A percentile compares a stretch with the other conserved stretches of the same genome.
phyloP scores from a whole-genome alignment of 1,284 basidiomycete species.

The Marasmius sp. region DNA sequence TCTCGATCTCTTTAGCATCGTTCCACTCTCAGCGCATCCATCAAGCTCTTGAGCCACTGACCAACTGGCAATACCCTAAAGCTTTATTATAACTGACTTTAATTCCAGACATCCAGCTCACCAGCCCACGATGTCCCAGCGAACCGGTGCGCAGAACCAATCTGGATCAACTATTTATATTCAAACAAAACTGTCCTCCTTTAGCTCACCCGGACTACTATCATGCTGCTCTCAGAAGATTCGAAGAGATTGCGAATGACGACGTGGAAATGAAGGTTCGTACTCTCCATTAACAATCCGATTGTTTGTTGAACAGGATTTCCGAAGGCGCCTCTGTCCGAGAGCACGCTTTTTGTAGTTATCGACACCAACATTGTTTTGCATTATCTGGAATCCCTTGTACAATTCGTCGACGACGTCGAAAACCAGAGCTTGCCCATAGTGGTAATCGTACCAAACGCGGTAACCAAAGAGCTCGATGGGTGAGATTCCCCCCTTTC shows the following conservation, averaged over 20 bases:
- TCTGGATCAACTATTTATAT: too few relatives aligned
- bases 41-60: too few relatives aligned
- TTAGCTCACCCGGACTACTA: not conserved
- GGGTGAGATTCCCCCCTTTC: slow-evolving; percentile 40
- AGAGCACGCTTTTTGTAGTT: slow-evolving; percentile 49
- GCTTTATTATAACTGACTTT: too few relatives aligned
- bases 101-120: too few relatives aligned
- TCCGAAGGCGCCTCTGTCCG: slow-evolving; percentile 37
- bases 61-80: too few relatives aligned
- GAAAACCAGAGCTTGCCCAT: slow-evolving; percentile 49
- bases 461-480: slow-evolving; percentile 73
- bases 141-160: too few relatives aligned
- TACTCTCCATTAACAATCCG: not conserved
- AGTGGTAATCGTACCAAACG: slow-evolving; percentile 64
- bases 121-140: too few relatives aligned
- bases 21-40: too few relatives aligned
- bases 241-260: slow-evolving; percentile 18
- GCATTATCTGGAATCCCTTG: slow-evolving; percentile 59
- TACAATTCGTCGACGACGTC: slow-evolving; percentile 62
- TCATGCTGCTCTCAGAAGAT: slow-evolving; percentile 6
- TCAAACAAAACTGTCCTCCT: too few relatives aligned
- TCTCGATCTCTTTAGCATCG: too few relatives aligned
- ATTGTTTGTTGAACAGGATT: not conserved
- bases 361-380: slow-evolving; percentile 76
- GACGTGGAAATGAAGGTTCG: slow-evolving; percentile 72